Evolutionary conservation across 345 rosid genomes (phyloP), one percentile per base, ranked within the genome.

Genomic region (Arabidopsis arenosa): DNA sequence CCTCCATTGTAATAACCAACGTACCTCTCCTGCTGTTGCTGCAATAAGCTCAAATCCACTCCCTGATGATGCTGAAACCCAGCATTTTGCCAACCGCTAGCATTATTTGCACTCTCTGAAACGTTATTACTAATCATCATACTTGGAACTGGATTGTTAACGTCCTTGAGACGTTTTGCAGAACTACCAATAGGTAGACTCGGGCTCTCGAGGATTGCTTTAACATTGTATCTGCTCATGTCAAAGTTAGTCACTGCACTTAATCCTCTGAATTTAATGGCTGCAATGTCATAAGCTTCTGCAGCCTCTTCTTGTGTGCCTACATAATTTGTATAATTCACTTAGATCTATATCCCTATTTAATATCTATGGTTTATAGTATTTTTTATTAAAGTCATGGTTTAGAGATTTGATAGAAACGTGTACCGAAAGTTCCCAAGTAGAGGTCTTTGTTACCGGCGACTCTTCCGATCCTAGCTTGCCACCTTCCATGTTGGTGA

Each of bases 401-500:
- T 28, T 0, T 3, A 7, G 2, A 43, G 1, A 12, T 32, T 43
- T 53, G 12, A 35, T 3, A n/a, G n/a, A 10, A 17, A 26, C 17
- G 39, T 26, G 2, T 10, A 36, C 98, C 86, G 75, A 94, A 94
- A 41, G 97, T 94, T 56, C 97, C 98, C 60, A 94, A 72, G 82
- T 94, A 94, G 59, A 92, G 95, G 76, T 94, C 98, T 74, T 94
- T 94, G 83, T 94, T 94, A 58, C 98, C 98, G 0, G 97, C 98
- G 28, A 94, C 98, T 83, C 98, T 83, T 47, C 97, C 98, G 37
- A 94, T 94, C 76, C 98, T 92, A 44, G 98, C 98, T 80, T 94
- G 98, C 98, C 97, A 94, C 81, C 97, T 85, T 60, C 98, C 98
- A 76, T 94, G 97, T 74, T 94, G 98, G 72, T 94, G 98, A 75